Conservation (phyloP, 805 yeast genomes). For the Pichia nakasei region DNA sequence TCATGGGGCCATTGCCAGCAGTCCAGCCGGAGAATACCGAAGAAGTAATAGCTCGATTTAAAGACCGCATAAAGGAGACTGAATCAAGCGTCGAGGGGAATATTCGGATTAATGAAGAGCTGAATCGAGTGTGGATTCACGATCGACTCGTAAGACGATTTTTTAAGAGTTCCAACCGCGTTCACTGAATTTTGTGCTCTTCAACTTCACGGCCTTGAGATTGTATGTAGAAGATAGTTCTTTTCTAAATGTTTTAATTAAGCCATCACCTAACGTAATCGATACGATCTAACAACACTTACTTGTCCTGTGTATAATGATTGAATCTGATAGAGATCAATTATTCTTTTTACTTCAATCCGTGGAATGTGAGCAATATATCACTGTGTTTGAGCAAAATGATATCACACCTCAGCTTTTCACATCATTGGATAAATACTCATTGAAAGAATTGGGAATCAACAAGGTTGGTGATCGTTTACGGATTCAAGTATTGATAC, state of each 20-base stretch:
- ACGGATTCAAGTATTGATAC: conserved; percentile 51
- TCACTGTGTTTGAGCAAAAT: conserved; percentile 30
- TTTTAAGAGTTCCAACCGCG: too few species aligned
- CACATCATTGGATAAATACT: conserved; percentile 50
- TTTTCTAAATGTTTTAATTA: neutral
- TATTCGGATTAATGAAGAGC: neutral
- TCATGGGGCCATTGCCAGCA: neutral
- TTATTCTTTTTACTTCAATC: conserved; percentile 7
- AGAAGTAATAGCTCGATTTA: too few species aligned
- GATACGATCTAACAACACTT: too few species aligned
- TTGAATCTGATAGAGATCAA: conserved; percentile 3
- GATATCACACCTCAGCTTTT: conserved; percentile 50
- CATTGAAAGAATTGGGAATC: conserved; percentile 67
- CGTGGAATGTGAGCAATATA: conserved; percentile 22
- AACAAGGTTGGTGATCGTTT: conserved; percentile 78
- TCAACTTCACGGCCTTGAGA: too few species aligned
- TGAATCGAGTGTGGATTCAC: neutral
- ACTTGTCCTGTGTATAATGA: too few species aligned
- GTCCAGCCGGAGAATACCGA: too few species aligned
- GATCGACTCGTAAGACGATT: conserved; percentile 3
- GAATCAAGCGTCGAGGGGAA: too few species aligned
- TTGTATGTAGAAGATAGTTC: too few species aligned
- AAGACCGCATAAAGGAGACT: too few species aligned
- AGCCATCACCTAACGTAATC: too few species aligned
- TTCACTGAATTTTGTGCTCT: too few species aligned